phyloP scores from a whole-genome alignment of 208 protist species.

The Herpetomonas tarakana region DNA sequence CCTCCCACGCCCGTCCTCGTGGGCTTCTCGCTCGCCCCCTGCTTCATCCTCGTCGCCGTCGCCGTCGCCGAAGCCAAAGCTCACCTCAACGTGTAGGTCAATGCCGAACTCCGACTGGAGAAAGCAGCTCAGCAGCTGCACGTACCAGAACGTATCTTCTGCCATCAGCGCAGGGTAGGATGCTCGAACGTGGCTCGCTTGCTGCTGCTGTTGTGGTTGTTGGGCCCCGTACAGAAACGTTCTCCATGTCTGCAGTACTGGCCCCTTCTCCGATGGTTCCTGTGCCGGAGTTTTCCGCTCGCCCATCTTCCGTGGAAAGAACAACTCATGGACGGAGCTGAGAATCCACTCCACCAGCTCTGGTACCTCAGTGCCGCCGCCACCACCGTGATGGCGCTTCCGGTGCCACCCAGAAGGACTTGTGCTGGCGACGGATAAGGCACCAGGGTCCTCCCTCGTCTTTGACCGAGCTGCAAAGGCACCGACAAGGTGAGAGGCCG shows the following conservation, averaged over 20 bases:
- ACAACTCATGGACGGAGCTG: not conserved
- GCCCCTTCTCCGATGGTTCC: not conserved
- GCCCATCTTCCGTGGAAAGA: not conserved
- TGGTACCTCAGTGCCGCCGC: not conserved
- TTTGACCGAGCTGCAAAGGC: no score
- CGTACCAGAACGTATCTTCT: not conserved
- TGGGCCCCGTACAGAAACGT: not conserved
- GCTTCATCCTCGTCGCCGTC: not conserved
- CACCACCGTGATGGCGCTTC: not conserved
- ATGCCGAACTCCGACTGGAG: not conserved
- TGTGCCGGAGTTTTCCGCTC: not conserved
- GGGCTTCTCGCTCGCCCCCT: not conserved
- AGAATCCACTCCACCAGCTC: slow-evolving; percentile 3
- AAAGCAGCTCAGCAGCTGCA: not conserved
- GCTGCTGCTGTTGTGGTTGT: not conserved
- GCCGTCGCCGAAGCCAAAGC: not conserved
- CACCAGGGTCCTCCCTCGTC: not conserved
- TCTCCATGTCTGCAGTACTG: not conserved
- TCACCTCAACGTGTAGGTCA: not conserved
- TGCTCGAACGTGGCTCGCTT: not conserved
- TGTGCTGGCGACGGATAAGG: not conserved
- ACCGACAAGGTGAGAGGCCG: not conserved
- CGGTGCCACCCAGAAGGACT: not conserved
- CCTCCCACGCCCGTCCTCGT: not conserved
- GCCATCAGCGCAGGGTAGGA: not conserved